Percentiles rank a stretch among this genome's conserved stretches.
Evolutionary conservation across 1,139 yeast species (phyloP).

Genomic region (Yamadazyma friedrichii): DNA sequence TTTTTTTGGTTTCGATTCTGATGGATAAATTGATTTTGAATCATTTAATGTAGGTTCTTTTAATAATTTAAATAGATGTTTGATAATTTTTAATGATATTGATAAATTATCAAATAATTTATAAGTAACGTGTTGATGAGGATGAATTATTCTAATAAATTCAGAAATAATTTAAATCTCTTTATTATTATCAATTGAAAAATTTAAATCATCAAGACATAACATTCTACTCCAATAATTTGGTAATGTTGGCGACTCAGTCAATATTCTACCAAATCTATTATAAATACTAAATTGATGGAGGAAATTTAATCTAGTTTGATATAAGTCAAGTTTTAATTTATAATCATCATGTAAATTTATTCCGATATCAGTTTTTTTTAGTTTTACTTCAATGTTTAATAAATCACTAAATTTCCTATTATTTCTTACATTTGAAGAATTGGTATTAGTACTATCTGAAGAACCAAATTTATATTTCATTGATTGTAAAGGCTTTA

Average conservation of each 20-base stretch:
- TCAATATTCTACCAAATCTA: constrained; percentile 46
- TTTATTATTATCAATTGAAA: constrained; percentile 19
- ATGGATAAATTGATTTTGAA: constrained; percentile 24
- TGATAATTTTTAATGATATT: constrained; percentile 50
- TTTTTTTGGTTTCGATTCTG: constrained; percentile 39
- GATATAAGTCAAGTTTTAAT: constrained; percentile 44
- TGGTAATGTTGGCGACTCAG: constrained; percentile 51
- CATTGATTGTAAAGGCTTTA: constrained; percentile 27
- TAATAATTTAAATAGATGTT: constrained; percentile 51
- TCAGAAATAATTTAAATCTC: constrained; percentile 12
- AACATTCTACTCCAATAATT: constrained; percentile 53
- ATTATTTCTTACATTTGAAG: no score
- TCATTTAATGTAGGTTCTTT: constrained; percentile 23
- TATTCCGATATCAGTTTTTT: constrained; percentile 24
- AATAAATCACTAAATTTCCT: constrained; percentile 10
- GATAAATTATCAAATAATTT: constrained; percentile 62
- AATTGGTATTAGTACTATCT: no score
- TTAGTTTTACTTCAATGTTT: constrained; percentile 17
- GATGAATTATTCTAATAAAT: constrained; percentile 39
- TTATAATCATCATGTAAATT: constrained; percentile 49
- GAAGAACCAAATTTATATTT: no score
- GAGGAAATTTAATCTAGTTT: constrained; percentile 18
- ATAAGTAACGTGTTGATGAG: constrained; percentile 58
- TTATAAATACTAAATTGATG: constrained; percentile 23
- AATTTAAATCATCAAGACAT: constrained; percentile 39